Evolutionary conservation across 1,284 basidiomycete species (phyloP), one percentile per base, ranked within the genome.

Genomic region (Sphaerobolus stellatus): DNA sequence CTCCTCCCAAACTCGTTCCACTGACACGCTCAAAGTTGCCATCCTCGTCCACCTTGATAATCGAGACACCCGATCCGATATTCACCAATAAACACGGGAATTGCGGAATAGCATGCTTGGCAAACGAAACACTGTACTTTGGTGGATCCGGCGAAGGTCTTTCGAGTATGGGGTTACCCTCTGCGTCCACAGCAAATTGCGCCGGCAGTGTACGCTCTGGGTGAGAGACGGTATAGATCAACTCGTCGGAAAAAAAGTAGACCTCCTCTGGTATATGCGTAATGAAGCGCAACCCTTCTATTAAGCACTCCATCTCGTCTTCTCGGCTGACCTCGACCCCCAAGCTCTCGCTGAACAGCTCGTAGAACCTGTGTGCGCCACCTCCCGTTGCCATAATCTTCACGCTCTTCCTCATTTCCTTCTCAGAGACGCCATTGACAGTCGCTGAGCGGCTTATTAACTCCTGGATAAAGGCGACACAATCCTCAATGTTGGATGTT

Each of bases 221-320:
- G 67, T 93, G 90, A 45, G 90, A 88, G 27, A 93, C 86, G 50
- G 83, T 87, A 70, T 92, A 88, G 51, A 98, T 95, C 61, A 98
- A 84, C 73, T 98, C 91, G 72, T 99, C 97, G 44, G 94, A 97
- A 76, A 98, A 99, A 80, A 89, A 98, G 73, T 98, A 99, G 30
- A 95, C 95, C 72, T 99, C 97, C 72, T 97, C 89, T 29, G 96
- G 96, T 57, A 99, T 97, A 67, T 93, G 85, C 28, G 92, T 90
- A 71, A 98, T 92, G 73, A 99, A 99, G 71, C 94, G 93, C 66
- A 99, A 80, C 16, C 97, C 97, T 61, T 95, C 90, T 61, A 99
- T 99, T 64, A 99, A 74, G 67, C 96, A 98, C 73, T 92, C 94
- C 97, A 99, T 99, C 78, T 99, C 97, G 70, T 99, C 97, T 72